Evolutionary conservation across 1,284 basidiomycete species (phyloP).

Genomic region (Phellinidium pouzarii): DNA sequence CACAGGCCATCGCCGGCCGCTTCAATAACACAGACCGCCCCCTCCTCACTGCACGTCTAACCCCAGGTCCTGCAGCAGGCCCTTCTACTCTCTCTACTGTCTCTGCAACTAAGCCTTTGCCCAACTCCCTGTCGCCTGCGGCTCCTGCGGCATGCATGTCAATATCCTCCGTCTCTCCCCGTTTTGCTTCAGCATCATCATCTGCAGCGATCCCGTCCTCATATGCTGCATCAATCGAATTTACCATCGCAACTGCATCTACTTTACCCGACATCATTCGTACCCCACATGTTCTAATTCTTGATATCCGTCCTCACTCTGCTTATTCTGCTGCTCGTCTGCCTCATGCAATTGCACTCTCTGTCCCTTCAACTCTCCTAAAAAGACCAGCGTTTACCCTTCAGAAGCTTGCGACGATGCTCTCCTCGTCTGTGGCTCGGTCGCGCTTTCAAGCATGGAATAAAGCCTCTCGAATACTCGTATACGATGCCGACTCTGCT

Average conservation of each 20-base stretch:
- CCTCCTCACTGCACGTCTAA: constrained; percentile 22
- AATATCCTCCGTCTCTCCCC: neutral
- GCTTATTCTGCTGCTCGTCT: constrained; percentile 63
- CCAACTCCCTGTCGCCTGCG: constrained; percentile 3
- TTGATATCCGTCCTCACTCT: constrained; percentile 87
- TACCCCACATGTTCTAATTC: constrained; percentile 41
- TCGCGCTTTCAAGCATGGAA: constrained; percentile 56
- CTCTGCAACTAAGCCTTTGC: neutral
- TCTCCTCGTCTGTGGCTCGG: constrained; percentile 52
- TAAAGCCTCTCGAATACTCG: constrained; percentile 55
- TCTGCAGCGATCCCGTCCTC: constrained; percentile 3
- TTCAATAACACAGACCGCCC: constrained; percentile 19
- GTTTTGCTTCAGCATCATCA: neutral
- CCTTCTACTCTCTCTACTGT: constrained; percentile 7
- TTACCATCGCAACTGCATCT: constrained; percentile 29
- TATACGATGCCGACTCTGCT: constrained; percentile 76
- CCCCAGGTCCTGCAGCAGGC: constrained; percentile 14
- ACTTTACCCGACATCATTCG: constrained; percentile 30
- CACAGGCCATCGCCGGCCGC: constrained; percentile 23
- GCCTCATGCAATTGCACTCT: constrained; percentile 74
- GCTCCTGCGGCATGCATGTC: constrained; percentile 1
- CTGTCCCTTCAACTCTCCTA: constrained; percentile 90
- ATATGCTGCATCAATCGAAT: constrained; percentile 18
- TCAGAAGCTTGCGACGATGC: constrained; percentile 67
- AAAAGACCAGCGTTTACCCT: constrained; percentile 82